Percentiles rank a stretch among this genome's conserved stretches.
These are phyloP conservation scores for Beta lomatogona DNA, from an alignment of 179 eudicot species.

Conservation along the genomic window DNA sequence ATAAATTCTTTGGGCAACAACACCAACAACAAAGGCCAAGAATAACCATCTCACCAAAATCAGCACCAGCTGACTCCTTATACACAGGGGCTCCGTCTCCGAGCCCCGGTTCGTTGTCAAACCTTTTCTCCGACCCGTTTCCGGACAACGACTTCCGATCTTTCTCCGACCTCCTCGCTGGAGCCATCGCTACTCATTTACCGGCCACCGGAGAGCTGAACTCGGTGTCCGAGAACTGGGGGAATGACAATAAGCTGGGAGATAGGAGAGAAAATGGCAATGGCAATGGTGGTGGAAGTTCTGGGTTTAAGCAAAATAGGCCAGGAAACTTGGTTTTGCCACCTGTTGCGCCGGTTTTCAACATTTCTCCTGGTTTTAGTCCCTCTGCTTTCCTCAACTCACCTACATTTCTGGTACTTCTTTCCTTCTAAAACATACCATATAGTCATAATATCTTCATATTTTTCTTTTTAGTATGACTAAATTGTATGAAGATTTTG, in stretches of 20 bases:
- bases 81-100: constrained; percentile 18
- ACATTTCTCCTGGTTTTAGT: constrained; percentile 44
- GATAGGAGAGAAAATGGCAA: background rate
- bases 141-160: constrained; percentile 33
- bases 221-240: constrained; percentile 13
- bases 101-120: constrained; percentile 25
- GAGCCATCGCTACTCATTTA: constrained; percentile 24
- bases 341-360: constrained; percentile 30
- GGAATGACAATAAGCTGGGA: background rate
- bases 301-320: constrained; percentile 33
- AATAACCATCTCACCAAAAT: constrained; percentile 15
- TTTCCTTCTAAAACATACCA: constrained; percentile 1
- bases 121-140: constrained; percentile 31
- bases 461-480: background rate
- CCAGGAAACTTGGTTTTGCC: constrained; percentile 39
- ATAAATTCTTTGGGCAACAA: constrained; percentile 5
- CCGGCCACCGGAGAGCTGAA: constrained; percentile 21
- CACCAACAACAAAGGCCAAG: constrained; percentile 18
- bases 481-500: background rate
- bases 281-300: background rate
- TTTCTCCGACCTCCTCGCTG: constrained; percentile 44
- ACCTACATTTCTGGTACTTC: constrained; percentile 34
- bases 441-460: background rate
- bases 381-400: constrained; percentile 48
- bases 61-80: constrained; percentile 24